A percentile compares a stretch with the other conserved stretches of the same genome.
Conservation (phyloP, 805 yeast species). For the Wickerhamomyces canadensis region DNA sequence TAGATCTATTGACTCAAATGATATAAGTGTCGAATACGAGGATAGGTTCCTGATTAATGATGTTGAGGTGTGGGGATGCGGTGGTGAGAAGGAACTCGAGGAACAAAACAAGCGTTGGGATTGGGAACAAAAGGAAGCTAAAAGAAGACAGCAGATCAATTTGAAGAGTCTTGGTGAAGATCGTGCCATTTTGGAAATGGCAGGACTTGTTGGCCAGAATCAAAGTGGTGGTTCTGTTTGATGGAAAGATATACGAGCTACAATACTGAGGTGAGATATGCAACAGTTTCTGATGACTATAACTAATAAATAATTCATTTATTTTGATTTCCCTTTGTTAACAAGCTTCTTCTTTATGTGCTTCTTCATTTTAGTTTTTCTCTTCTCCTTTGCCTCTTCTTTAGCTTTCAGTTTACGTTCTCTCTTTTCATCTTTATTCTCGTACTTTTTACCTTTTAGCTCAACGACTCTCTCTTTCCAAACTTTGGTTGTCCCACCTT, state of each 20-base stretch:
- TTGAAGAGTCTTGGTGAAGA: conserved; percentile 69
- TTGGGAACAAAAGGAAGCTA: conserved; percentile 88
- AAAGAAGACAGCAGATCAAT: conserved; percentile 69
- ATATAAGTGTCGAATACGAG: conserved; percentile 43
- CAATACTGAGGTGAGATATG: too few species aligned
- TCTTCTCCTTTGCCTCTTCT: conserved; percentile 70
- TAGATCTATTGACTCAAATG: conserved; percentile 27
- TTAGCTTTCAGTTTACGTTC: conserved; percentile 72
- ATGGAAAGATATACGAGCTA: background rate
- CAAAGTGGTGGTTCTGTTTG: conserved; percentile 45
- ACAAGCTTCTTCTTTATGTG: conserved; percentile 73
- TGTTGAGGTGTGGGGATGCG: conserved; percentile 90
- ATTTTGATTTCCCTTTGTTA: conserved; percentile 44
- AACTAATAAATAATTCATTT: background rate
- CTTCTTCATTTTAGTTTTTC: conserved; percentile 79
- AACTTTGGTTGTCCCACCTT: conserved; percentile 32
- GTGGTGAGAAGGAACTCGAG: conserved; percentile 68
- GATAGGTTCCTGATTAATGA: conserved; percentile 66
- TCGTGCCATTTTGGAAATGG: conserved; percentile 81
- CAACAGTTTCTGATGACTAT: background rate
- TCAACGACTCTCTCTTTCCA: conserved; percentile 39
- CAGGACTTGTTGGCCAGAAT: conserved; percentile 50
- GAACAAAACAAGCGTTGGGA: conserved; percentile 79
- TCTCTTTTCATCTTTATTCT: conserved; percentile 74
- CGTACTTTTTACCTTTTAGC: conserved; percentile 67